Evolutionary conservation across 2,329 filamentous ascomycete genomes (phyloP).

Genomic region (Exophiala xenobiotica): DNA sequence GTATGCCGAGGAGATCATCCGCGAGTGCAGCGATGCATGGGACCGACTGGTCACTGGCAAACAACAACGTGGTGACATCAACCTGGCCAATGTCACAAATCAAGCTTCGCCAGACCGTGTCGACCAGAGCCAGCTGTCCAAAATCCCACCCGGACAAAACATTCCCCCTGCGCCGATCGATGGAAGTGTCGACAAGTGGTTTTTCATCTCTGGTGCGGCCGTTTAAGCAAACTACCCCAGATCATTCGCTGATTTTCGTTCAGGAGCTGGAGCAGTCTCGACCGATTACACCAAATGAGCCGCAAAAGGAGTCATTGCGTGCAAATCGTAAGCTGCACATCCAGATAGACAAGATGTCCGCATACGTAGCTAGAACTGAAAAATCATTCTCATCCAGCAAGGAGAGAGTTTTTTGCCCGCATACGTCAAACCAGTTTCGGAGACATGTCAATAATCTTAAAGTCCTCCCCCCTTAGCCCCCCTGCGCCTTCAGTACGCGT

Average conservation of each 20-base stretch:
- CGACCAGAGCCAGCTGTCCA: constrained; percentile 67
- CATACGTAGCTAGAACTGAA: constrained; percentile 10
- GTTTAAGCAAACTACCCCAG: constrained; percentile 51
- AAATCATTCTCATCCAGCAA: neutral
- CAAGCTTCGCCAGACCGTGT: constrained; percentile 71
- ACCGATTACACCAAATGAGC: constrained; percentile 28
- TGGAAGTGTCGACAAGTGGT: constrained; percentile 99
- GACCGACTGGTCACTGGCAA: constrained; percentile 93
- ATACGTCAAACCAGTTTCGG: neutral
- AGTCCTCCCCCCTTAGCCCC: neutral
- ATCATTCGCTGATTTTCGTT: constrained; percentile 22
- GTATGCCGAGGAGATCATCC: constrained; percentile 95
- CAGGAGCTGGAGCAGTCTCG: constrained; percentile 28
- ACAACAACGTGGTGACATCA: constrained; percentile 72
- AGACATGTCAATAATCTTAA: constrained; percentile 5
- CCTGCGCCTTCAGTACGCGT: constrained; percentile 5
- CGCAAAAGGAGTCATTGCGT: neutral
- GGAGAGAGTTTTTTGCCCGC: neutral
- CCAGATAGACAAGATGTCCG: constrained; percentile 13
- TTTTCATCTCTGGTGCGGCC: constrained; percentile 98
- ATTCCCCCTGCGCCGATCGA: constrained; percentile 85
- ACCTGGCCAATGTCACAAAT: constrained; percentile 80
- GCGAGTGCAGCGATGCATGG: constrained; percentile 96
- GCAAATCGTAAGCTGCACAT: constrained; percentile 1
- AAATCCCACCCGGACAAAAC: constrained; percentile 77